Conservation (phyloP, 148 eudicot genomes). For the Gaultheria prostrata region DNA sequence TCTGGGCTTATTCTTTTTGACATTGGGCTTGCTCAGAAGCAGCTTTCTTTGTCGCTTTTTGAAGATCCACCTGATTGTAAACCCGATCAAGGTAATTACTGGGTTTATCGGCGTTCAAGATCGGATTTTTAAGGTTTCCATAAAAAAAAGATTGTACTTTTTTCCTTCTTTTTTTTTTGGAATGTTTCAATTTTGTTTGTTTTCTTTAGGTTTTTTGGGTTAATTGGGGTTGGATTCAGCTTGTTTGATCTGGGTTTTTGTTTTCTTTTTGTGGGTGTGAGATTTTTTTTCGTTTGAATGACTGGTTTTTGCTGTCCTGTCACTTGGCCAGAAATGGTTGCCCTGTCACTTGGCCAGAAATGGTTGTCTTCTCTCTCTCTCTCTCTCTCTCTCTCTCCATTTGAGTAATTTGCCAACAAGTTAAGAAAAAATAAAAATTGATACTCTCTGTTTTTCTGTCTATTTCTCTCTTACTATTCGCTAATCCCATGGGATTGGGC, state of each 20-base stretch:
- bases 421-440: not conserved
- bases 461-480: too few species aligned
- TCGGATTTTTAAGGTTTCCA: not conserved
- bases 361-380: not conserved
- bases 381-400: not conserved
- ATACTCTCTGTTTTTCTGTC: not conserved
- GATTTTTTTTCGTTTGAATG: not conserved
- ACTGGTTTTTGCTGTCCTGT: not conserved
- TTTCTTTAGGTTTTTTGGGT: not conserved
- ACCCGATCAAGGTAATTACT: slow-evolving; percentile 30
- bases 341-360: not conserved
- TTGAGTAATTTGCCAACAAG: not conserved
- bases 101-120: not conserved
- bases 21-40: slow-evolving; percentile 80
- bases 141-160: not conserved
- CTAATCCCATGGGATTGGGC: too few species aligned
- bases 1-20: slow-evolving; percentile 79
- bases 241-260: not conserved
- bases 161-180: not conserved
- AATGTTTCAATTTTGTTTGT: not conserved
- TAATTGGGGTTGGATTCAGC: not conserved
- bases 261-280: not conserved
- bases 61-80: slow-evolving; percentile 85
- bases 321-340: not conserved
- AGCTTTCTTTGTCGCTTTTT: slow-evolving; percentile 70